Conservation (phyloP, 139 green algal species). For the Eudorina sp. region DNA sequence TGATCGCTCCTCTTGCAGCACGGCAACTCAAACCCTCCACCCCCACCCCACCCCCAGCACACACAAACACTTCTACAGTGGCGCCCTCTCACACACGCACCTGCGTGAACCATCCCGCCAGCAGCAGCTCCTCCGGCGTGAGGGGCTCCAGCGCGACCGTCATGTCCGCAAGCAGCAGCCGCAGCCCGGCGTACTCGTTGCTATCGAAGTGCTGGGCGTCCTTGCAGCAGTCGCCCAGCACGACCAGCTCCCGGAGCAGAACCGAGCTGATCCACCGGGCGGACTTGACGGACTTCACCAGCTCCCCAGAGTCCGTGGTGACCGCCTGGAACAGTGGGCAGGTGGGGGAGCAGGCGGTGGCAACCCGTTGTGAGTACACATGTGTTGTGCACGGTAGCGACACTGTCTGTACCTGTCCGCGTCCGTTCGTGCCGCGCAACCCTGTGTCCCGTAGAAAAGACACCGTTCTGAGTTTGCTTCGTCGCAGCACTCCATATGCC, state of each 20-base stretch:
- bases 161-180: not conserved
- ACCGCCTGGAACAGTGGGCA: not conserved
- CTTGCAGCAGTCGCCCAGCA: slow-evolving; percentile 35
- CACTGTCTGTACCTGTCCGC: not conserved
- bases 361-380: not conserved
- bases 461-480: too few species aligned
- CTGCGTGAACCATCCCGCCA: slow-evolving; percentile 12
- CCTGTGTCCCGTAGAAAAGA: too few species aligned
- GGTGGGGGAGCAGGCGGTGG: not conserved
- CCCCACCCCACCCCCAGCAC: too few species aligned
- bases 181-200: slow-evolving; percentile 9
- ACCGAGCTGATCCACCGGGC: not conserved
- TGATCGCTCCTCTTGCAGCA: too few species aligned
- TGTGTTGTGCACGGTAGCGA: not conserved
- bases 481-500: too few species aligned
- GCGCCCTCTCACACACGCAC: not conserved
- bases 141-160: slow-evolving; percentile 7
- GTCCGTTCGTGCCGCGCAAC: not conserved
- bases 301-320: slow-evolving; percentile 4
- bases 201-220: not conserved
- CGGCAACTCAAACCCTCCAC: too few species aligned
- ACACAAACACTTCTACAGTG: too few species aligned
- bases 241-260: slow-evolving; percentile 29
- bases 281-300: not conserved
- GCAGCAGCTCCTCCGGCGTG: slow-evolving; percentile 26